Conservation (phyloP, 768 basidiomycete species). For the Lactarius akahatsu region DNA sequence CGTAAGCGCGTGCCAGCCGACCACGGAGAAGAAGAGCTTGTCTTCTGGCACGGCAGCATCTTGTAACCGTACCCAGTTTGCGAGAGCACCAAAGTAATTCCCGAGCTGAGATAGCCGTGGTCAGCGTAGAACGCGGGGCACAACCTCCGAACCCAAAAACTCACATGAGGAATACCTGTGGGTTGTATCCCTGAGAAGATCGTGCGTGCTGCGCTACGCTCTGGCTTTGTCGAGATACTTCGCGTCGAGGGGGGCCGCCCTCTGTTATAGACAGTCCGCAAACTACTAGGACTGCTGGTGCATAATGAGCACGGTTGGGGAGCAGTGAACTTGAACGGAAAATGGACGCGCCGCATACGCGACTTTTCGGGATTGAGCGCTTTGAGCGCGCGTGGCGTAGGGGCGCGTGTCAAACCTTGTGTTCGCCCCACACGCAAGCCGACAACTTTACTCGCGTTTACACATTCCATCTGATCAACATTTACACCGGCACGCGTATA, state of each 20-base stretch:
- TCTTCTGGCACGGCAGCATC: conserved; percentile 55
- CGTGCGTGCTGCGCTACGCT: conserved; percentile 36
- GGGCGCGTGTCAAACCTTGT: background rate
- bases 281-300: no score
- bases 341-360: conserved; percentile 18
- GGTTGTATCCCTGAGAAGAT: conserved; percentile 94
- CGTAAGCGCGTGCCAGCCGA: conserved; percentile 93
- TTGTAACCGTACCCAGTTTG: conserved; percentile 87
- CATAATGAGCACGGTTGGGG: background rate
- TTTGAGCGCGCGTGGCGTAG: background rate
- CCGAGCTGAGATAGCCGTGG: conserved; percentile 59
- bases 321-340: conserved; percentile 4
- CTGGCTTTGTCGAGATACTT: conserved; percentile 11
- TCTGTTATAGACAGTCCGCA: background rate
- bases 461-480: background rate
- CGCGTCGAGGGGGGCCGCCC: background rate
- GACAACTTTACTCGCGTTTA: background rate
- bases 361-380: background rate
- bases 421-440: background rate
- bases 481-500: background rate
- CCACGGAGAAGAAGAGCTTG: conserved; percentile 78
- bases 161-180: conserved; percentile 86
- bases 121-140: background rate
- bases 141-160: conserved; percentile 27
- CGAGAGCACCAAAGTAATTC: conserved; percentile 88